Conservation (phyloP, 108 stramenopile species). For the Skeletonema marinoi region DNA sequence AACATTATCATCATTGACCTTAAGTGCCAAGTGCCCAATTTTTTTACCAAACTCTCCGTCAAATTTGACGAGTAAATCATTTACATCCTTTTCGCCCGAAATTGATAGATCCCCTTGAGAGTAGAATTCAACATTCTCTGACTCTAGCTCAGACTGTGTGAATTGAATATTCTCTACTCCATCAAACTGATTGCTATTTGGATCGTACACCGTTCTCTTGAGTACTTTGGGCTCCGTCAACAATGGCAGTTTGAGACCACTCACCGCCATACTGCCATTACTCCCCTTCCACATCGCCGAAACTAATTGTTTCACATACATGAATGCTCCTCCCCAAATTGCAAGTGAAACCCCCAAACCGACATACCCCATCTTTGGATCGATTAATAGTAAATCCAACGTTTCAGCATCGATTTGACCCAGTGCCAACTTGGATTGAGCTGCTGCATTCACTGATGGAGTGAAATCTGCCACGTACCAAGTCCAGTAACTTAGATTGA, state of each 20-base stretch:
- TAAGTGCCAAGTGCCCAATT: constrained; percentile 36
- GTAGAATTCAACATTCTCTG: constrained; percentile 23
- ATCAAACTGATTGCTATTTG: constrained; percentile 21
- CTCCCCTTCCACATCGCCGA: constrained; percentile 38
- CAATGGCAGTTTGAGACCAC: constrained; percentile 40
- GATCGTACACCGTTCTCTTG: constrained; percentile 22
- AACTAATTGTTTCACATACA: constrained; percentile 44
- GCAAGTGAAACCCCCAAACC: constrained; percentile 41
- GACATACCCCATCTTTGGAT: constrained; percentile 53
- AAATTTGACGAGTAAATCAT: constrained; percentile 42
- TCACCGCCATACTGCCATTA: constrained; percentile 24
- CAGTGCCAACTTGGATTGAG: constrained; percentile 31
- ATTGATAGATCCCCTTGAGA: constrained; percentile 31
- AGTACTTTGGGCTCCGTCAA: constrained; percentile 28
- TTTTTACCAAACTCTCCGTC: constrained; percentile 42
- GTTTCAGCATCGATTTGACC: constrained; percentile 40
- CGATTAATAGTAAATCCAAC: constrained; percentile 39
- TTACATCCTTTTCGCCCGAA: constrained; percentile 24
- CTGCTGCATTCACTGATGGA: constrained; percentile 50
- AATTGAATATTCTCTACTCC: constrained; percentile 21
- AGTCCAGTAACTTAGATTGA: constrained; percentile 50
- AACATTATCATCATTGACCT: constrained; percentile 11
- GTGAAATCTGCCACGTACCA: constrained; percentile 60
- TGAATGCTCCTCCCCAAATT: constrained; percentile 26
- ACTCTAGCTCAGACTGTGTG: constrained; percentile 28